Percentiles rank a stretch among this genome's conserved stretches.
These are phyloP conservation scores for Penicillium decumbens DNA, from an alignment of 2,329 filamentous ascomycete species.

Conservation along the genomic window DNA sequence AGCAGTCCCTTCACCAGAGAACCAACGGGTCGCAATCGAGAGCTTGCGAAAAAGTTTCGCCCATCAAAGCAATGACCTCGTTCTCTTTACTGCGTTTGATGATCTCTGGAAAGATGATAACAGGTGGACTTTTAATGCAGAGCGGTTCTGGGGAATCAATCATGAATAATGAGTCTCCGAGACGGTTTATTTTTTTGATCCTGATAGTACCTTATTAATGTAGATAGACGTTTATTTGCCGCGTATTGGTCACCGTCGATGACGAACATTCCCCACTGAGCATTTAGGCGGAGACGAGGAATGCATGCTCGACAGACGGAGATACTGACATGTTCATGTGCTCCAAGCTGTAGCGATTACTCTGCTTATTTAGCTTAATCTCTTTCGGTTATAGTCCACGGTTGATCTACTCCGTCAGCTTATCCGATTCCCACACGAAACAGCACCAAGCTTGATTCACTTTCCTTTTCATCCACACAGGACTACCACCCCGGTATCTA, in stretches of 20 bases:
- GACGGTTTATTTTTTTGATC: neutral
- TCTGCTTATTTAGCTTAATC: no score
- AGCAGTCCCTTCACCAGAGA: constrained; percentile 63
- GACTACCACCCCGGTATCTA: no score
- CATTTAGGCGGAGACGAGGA: neutral
- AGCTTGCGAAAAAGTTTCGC: constrained; percentile 61
- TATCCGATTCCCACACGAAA: no score
- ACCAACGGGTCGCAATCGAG: constrained; percentile 62
- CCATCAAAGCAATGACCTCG: constrained; percentile 41
- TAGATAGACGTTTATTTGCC: constrained; percentile 1
- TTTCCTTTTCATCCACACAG: no score
- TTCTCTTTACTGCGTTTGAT: constrained; percentile 77
- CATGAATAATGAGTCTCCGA: neutral
- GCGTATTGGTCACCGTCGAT: no score
- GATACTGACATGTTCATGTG: neutral
- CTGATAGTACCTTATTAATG: neutral
- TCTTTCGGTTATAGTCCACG: no score
- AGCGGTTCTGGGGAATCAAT: constrained; percentile 70
- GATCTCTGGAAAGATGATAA: constrained; percentile 70
- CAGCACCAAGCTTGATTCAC: no score
- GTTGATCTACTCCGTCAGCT: no score
- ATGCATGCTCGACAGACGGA: neutral
- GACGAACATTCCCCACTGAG: neutral
- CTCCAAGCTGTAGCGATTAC: no score
- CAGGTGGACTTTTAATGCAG: constrained; percentile 61